These are phyloP conservation scores for Fusarium lateritium DNA, from an alignment of 2,329 filamentous ascomycete species.

Conservation along the genomic window DNA sequence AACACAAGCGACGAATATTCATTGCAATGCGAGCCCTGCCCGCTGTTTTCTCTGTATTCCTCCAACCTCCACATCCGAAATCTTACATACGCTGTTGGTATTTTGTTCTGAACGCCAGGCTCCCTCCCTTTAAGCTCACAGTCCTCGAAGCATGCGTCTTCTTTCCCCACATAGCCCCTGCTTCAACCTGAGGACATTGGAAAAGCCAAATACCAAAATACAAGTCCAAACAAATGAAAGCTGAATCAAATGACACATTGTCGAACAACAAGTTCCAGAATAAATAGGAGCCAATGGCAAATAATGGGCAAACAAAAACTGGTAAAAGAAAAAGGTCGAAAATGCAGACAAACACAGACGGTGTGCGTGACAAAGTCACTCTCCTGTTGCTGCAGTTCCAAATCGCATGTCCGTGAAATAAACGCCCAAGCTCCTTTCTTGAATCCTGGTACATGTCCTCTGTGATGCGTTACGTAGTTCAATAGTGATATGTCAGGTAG, in stretches of 20 bases:
- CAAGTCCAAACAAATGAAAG: slow-evolving; percentile 43
- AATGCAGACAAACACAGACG: slow-evolving; percentile 34
- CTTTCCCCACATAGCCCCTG: slow-evolving; percentile 18
- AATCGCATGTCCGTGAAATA: slow-evolving; percentile 43
- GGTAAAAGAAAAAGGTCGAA: slow-evolving; percentile 34
- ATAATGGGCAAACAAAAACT: slow-evolving; percentile 18
- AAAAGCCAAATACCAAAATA: slow-evolving; percentile 39
- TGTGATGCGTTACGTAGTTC: slow-evolving; percentile 46
- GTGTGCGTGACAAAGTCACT: slow-evolving; percentile 25
- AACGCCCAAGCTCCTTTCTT: slow-evolving; percentile 45
- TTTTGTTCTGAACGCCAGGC: slow-evolving; percentile 51
- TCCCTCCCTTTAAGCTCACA: slow-evolving; percentile 36
- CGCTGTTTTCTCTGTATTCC: slow-evolving; percentile 23
- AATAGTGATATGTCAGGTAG: slow-evolving; percentile 30
- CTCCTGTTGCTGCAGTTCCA: slow-evolving; percentile 39
- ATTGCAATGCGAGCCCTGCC: slow-evolving; percentile 31
- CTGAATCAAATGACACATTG: slow-evolving; percentile 31
- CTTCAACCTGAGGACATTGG: slow-evolving; percentile 29
- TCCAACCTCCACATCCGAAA: slow-evolving; percentile 41
- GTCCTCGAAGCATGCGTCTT: slow-evolving; percentile 25
- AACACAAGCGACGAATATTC: slow-evolving; percentile 29
- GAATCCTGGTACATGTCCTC: slow-evolving; percentile 45
- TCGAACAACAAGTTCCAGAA: slow-evolving; percentile 36
- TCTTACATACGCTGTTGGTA: slow-evolving; percentile 50
- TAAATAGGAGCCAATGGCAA: slow-evolving; percentile 26